Conservation (phyloP, 495 filamentous ascomycete genomes). For the Haplographium delicatum region DNA sequence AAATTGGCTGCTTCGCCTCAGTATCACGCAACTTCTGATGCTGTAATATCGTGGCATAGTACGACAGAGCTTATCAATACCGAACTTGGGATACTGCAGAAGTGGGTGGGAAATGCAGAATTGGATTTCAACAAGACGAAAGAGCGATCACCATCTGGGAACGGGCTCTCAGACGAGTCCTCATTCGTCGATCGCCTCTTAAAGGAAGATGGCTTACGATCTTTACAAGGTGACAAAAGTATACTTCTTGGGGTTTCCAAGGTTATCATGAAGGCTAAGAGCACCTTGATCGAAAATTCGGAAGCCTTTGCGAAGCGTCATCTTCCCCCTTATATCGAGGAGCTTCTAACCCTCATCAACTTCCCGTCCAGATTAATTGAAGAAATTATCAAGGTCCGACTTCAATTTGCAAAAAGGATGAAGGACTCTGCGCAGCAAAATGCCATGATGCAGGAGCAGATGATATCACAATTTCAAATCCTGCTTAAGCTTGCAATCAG, state of each 20-base stretch:
- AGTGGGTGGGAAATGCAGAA: constrained; percentile 94
- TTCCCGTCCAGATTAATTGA: constrained; percentile 94
- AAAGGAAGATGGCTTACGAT: constrained; percentile 93
- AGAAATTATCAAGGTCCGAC: constrained; percentile 88
- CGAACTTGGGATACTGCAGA: constrained; percentile 81
- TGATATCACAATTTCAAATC: constrained; percentile 95
- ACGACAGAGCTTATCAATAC: constrained; percentile 97
- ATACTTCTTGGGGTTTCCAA: constrained; percentile 77
- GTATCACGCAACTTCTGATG: constrained; percentile 74
- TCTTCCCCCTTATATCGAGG: constrained; percentile 94
- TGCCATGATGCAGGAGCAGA: constrained; percentile 87
- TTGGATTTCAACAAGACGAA: constrained; percentile 77
- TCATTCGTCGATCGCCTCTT: constrained; percentile 96
- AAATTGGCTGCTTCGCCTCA: constrained; percentile 65
- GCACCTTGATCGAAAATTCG: constrained; percentile 81
- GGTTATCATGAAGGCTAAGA: constrained; percentile 90
- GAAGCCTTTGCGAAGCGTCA: constrained; percentile 83
- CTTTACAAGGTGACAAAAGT: constrained; percentile 75
- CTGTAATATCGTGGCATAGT: constrained; percentile 93
- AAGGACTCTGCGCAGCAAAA: constrained; percentile 81
- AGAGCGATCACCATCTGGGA: constrained; percentile 46
- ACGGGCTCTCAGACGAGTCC: constrained; percentile 75
- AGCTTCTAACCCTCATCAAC: constrained; percentile 90
- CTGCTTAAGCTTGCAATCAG: constrained; percentile 83
- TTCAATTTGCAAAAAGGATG: constrained; percentile 91